Evolutionary conservation across 1,139 yeast species (phyloP), one percentile per base, ranked within the genome.

Genomic region (Blastobotrys indianensis): DNA sequence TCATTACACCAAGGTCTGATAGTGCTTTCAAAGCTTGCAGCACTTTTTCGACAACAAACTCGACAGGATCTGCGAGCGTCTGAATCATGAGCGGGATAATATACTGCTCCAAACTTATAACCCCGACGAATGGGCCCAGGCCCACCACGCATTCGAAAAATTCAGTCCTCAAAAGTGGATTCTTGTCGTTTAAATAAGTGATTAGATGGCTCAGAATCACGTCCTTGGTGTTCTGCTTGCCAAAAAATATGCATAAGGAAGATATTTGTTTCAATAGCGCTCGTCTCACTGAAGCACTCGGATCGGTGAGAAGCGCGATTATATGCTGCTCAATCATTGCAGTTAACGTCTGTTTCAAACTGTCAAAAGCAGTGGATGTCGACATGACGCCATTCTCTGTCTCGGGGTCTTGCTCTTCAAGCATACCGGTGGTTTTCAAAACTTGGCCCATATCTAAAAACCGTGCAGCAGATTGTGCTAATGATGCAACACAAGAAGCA

Each of bases 191-290:
- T 50, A 94, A 67, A 59, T 88, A 94, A 0, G 97, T 90, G 39
- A 92, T 88, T 45, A 90, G 69, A 68, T 94, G 98, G 37, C 96
- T 90, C 41, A 94, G 66, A 12, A 94, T 80, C 37, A 90, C 72
- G 63, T 94, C 97, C 60, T 85, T 88, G 0, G 96, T 84, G 55
- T 80, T 84, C 45, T 87, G 95, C 42, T 82, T 79, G 0, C 97
- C 97, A 61, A 94, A 82, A 52, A 83, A 85, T 16, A 80, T 73
- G 57, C 97, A 86, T 5, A 94, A 65, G 0, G 92, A 86, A 10
- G 83, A 68, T 16, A 90, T 81, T 50, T 84, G 78, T 37, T 73
- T 67, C 42, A 94, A 70, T 13, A 92, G 64, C 0, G 94, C 76
- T 32, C 85, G 75, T 51, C 85, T 79, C 0, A 90, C 95, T 44